Percentiles rank a stretch among this genome's conserved stretches.
phyloP scores from a whole-genome alignment of 164 flowering plant species.

The Litsea cubeba region DNA sequence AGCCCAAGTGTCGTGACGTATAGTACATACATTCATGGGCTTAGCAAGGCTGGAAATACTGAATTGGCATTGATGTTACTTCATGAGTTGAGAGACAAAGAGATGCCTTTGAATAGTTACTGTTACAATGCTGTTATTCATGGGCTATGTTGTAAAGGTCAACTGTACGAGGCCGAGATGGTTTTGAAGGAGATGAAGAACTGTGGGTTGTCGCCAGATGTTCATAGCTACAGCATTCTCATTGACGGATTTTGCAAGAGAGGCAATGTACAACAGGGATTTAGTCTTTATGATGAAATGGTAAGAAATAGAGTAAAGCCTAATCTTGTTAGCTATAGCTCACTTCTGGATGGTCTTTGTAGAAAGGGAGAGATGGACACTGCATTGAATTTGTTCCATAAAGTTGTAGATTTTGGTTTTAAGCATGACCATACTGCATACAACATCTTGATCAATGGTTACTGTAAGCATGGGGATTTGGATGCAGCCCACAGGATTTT shows the following conservation, averaged over 20 bases:
- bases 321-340: conserved; percentile 35
- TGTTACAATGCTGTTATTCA: conserved; percentile 56
- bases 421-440: conserved; percentile 34
- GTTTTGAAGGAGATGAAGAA: conserved; percentile 50
- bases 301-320: conserved; percentile 30
- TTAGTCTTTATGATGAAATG: conserved; percentile 46
- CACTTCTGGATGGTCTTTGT: conserved; percentile 40
- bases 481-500: conserved; percentile 27
- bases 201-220: conserved; percentile 39
- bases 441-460: conserved; percentile 39
- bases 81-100: conserved; percentile 17
- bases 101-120: conserved; percentile 31
- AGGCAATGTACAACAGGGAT: conserved; percentile 34
- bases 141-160: conserved; percentile 44
- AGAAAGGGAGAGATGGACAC: conserved; percentile 31
- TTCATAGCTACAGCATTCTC: conserved; percentile 54
- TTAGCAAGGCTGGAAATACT: conserved; percentile 25
- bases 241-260: conserved; percentile 53
- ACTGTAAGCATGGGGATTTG: conserved; percentile 36
- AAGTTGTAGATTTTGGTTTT: conserved; percentile 29
- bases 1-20: conserved; percentile 32
- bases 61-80: conserved; percentile 39
- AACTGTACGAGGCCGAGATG: conserved; percentile 31
- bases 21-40: conserved; percentile 12
- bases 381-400: conserved; percentile 26